A percentile compares a stretch with the other conserved stretches of the same genome.
Conservation (phyloP, 495 filamentous ascomycete genomes). For the Hypoxylon cercidicola region DNA sequence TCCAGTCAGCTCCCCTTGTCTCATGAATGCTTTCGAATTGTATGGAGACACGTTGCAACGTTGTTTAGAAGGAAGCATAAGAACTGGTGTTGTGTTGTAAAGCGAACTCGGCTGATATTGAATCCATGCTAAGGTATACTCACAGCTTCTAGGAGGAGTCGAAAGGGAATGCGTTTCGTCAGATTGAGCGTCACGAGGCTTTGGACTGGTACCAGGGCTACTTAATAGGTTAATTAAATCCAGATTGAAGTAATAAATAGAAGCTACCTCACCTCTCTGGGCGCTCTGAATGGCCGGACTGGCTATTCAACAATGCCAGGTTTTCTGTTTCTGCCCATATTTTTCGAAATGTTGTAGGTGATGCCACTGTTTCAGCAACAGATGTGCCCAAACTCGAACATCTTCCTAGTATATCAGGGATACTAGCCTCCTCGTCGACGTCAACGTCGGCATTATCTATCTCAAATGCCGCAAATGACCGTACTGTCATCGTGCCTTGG, state of each 20-base stretch:
- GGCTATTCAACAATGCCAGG: background rate
- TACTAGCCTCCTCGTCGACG: background rate
- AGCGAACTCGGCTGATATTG: background rate
- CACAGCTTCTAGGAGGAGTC: conserved; percentile 19
- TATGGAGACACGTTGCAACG: background rate
- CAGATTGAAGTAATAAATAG: background rate
- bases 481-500: conserved; percentile 20
- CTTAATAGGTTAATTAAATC: conserved; percentile 1
- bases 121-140: background rate
- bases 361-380: conserved; percentile 26
- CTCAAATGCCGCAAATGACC: conserved; percentile 35
- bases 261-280: conserved; percentile 11
- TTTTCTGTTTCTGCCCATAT: conserved; percentile 33
- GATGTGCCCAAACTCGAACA: conserved; percentile 16
- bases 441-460: conserved; percentile 8
- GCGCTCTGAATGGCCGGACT: background rate
- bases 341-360: conserved; percentile 28
- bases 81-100: background rate
- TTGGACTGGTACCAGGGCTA: conserved; percentile 23
- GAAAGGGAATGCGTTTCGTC: conserved; percentile 20
- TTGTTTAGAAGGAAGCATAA: background rate
- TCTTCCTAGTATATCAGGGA: conserved; percentile 24
- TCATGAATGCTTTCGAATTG: background rate
- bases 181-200: conserved; percentile 6
- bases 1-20: conserved; percentile 3